Base-by-base conservation (phyloP, 2,329 filamentous ascomycete genomes). In the Cladosporium halotolerans region DNA sequence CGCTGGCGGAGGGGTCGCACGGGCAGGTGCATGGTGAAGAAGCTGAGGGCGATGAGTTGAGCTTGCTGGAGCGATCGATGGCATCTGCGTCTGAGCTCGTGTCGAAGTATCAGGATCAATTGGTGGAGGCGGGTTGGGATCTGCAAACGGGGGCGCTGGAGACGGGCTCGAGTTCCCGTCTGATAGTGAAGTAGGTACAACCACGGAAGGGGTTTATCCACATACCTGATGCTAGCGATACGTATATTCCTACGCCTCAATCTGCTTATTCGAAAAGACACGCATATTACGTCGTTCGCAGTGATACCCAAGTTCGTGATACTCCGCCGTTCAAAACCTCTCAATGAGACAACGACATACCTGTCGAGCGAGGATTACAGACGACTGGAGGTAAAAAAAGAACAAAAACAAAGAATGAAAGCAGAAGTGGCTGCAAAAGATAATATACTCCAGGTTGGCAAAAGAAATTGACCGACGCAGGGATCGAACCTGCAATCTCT, bases 111-210 rank as follows among this genome's bases (percentile, higher is more conserved):
- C 54, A 71, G 49, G 56, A 68, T 56, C 58, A 69, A 56, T 56
- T 83, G 52, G 63, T 60, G 54, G 66, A 66, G 33, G 71, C 62
- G 32, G 86, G 86, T 0, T 91, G 87, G 87, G 80, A 90, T 68
- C 60, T 87, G 44, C 72, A 81, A 53, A 76, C 75, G 47, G 76
- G 76, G 38, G 84, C 82, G 5, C 71, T 91, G 60, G 86, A 90
- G 72, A 89, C 85, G 14, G 45, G 51, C 40, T 51, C 48, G 39
- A 51, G 44, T 10, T 23, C 40, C 3, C 43, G 48, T 16, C 18
- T 51, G 31, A 36, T 31, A 23, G 18, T 51, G 8, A 13, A 39
- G n/a, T 39, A 39, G 36, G 8, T 7, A 28, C 23, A 18, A 18
- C 16, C 16, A 18, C 2, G 16, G 23, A 28, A 28, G 4, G 4